Base-by-base conservation (phyloP, 2,329 filamentous ascomycete species). In the Cadophora sp. region DNA sequence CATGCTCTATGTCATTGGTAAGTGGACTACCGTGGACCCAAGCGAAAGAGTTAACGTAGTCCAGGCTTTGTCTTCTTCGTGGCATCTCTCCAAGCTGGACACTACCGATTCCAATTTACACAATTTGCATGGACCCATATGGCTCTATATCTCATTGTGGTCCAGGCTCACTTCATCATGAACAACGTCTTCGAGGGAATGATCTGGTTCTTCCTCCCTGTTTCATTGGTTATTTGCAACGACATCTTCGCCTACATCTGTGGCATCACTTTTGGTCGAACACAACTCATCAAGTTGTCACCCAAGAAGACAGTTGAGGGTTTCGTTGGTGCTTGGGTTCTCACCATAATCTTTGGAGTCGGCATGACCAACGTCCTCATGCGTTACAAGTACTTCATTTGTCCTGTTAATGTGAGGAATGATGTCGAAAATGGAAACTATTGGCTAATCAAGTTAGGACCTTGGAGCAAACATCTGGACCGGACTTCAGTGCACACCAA, bases 81-180 rank as follows among this genome's bases (percentile, higher is more conserved):
- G 76, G 91, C 89, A 59, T 97, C 95, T 9, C 87, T 99, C 65
- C 93, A 97, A 81, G 95, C 97, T 74, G 94, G 95, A 51, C 92
- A 98, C 81, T 97, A 98, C 85, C 93, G 91, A 80, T 98, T 99
- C 83, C 96, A 99, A 81, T 99, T 99, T 82, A 97, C 94, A 71
- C 96, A 99, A 81, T 99, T 98, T 77, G 96, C 94, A 64, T 99
- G 96, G 96, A 98, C 96, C 16, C 96, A 99, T 80, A 98, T 99
- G 94, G 96, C 97, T 5, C 88, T 99, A 24, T 98, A 97, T 84
- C 86, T 99, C 76, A 97, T 99, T 76, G 95, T 98, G 48, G 94
- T 97, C 6, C 94, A 99, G 81, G 94, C 96, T 16, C 96, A 99
- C 80, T 99, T 99, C 80, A 93, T 98, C 83, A 98, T 99, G 93